phyloP scores from a whole-genome alignment of 2,329 filamentous ascomycete species.

The Monosporascus ibericus region DNA sequence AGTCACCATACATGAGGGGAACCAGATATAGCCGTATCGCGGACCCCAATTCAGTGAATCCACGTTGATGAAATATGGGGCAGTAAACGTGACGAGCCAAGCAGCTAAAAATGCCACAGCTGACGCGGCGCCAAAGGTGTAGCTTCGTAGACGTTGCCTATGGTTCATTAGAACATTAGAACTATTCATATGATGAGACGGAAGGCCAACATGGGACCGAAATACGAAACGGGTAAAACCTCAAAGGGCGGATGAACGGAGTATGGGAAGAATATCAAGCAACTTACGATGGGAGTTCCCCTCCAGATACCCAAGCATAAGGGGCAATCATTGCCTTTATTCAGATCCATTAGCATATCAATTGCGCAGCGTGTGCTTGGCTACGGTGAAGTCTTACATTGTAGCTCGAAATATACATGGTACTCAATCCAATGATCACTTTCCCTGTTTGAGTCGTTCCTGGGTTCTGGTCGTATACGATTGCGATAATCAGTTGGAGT shows the following conservation, averaged over 20 bases:
- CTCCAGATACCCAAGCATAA: constrained; percentile 46
- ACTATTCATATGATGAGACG: no score
- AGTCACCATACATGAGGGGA: constrained; percentile 20
- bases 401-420: constrained; percentile 42
- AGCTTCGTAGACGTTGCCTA: constrained; percentile 40
- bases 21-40: constrained; percentile 48
- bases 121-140: constrained; percentile 45
- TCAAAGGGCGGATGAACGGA: no score
- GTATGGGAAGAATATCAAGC: neutral
- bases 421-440: constrained; percentile 40
- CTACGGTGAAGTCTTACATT: constrained; percentile 28
- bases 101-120: constrained; percentile 43
- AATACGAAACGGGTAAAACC: no score
- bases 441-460: constrained; percentile 26
- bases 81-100: constrained; percentile 47
- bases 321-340: constrained; percentile 38
- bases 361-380: constrained; percentile 8
- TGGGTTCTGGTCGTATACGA: constrained; percentile 36
- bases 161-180: neutral
- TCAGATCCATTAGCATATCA: neutral
- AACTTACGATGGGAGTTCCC: constrained; percentile 39
- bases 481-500: constrained; percentile 44
- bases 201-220: no score
- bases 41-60: constrained; percentile 43
- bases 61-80: constrained; percentile 50